Conservation (phyloP, 106 monocot species). For the Phalaenopsis equestris region DNA sequence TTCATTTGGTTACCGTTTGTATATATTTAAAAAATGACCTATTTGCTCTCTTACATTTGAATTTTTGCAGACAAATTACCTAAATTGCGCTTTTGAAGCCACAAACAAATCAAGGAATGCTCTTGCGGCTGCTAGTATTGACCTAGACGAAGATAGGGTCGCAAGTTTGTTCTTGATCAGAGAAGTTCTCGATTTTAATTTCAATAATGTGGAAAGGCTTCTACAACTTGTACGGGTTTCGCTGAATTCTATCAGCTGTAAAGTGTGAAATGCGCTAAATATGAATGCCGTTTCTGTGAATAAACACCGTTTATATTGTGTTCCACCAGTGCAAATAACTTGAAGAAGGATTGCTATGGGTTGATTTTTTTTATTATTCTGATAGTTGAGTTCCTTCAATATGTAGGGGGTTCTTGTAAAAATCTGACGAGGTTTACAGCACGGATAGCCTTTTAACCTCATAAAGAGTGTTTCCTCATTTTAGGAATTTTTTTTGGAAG, state of each 20-base stretch:
- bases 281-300: neutral
- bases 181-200: conserved; percentile 58
- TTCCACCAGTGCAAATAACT: too few species aligned
- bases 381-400: too few species aligned
- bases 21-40: neutral
- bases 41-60: neutral
- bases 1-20: neutral
- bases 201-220: conserved; percentile 52
- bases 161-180: conserved; percentile 6
- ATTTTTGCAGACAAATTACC: conserved; percentile 54
- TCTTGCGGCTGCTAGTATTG: conserved; percentile 39
- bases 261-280: neutral
- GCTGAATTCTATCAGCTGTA: conserved; percentile 32
- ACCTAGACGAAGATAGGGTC: conserved; percentile 15
- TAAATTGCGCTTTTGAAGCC: conserved; percentile 78
- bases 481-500: too few species aligned
- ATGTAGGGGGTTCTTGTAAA: too few species aligned
- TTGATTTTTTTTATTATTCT: too few species aligned
- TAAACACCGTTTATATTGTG: too few species aligned
- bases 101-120: conserved; percentile 68
- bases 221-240: conserved; percentile 49
- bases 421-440: too few species aligned
- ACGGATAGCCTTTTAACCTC: too few species aligned
- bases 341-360: too few species aligned
- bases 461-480: too few species aligned